Evolutionary conservation across 2,329 filamentous ascomycete species (phyloP).

Genomic region (Exophiala xenobiotica): DNA sequence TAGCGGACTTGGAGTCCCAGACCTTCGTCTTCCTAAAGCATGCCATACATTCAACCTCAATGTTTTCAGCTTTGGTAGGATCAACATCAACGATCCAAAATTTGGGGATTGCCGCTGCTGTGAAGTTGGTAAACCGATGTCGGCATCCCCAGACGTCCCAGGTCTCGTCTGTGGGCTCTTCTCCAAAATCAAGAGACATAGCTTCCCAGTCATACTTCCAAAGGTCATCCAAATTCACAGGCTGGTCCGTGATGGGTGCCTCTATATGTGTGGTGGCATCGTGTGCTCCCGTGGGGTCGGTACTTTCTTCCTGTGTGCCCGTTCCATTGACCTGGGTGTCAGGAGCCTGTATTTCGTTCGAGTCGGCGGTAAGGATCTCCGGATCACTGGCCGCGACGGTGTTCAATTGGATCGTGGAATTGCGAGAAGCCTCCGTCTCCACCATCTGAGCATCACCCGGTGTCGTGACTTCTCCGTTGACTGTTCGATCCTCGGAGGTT

Average conservation of each 20-base stretch:
- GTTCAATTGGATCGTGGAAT: no score
- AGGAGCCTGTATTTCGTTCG: no score
- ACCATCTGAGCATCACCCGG: no score
- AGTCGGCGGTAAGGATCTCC: no score
- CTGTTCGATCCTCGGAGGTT: no score
- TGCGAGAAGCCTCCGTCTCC: no score
- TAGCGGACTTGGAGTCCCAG: background rate
- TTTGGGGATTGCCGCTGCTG: constrained; percentile 6
- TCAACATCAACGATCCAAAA: constrained; percentile 14
- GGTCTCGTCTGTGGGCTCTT: constrained; percentile 22
- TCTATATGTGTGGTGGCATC: background rate
- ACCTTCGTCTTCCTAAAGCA: constrained; percentile 21
- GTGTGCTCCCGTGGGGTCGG: no score
- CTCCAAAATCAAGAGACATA: constrained; percentile 41
- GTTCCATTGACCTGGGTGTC: no score
- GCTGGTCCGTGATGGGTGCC: background rate
- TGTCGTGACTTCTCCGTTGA: no score
- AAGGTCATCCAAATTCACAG: constrained; percentile 20
- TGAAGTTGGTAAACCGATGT: constrained; percentile 14
- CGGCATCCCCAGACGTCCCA: constrained; percentile 24
- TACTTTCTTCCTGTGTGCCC: no score
- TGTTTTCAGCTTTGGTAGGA: background rate
- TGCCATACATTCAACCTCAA: constrained; percentile 22
- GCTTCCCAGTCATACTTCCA: constrained; percentile 28
- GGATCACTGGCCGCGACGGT: no score